Evolutionary conservation across 2,329 filamentous ascomycete species (phyloP), one percentile per base, ranked within the genome.

Genomic region (Trematosphaeria pertusa): DNA sequence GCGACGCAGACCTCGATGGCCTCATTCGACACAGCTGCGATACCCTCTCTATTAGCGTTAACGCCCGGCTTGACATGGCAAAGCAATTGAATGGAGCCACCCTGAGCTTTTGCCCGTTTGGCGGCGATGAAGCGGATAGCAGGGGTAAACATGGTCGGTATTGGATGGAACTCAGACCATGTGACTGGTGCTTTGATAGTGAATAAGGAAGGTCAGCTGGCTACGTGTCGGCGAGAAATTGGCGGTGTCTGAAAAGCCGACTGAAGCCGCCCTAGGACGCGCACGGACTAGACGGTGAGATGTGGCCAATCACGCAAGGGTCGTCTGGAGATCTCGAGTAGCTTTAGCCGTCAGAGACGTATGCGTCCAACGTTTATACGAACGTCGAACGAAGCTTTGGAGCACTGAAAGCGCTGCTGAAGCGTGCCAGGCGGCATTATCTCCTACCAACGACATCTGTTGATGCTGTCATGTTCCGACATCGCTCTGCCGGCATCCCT

Each of bases 61-160:
- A 82, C 81, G 3, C 86, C 84, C 0, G 87, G 84, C 51, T 87
- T 88, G 46, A 90, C 81, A 56, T 81, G 83, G 64, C 87, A 88
- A 19, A 81, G 77, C 22, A 90, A 72, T 43, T 85, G 81, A 14
- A 90, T 67, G 2, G 71, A 53, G 15, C 46, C 50, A 9, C 12
- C 30, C 5, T 37, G 49, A 31, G 37, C 24, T 43, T 58, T 65
- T 3, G 48, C 40, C 19, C 54, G 54, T 44, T 63, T 67, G 24
- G 58, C 44, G 26, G 59, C 57, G 20, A 67, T 51, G 46, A 61
- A 62, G 15, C 66, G 66, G 38, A 72, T 59, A 7, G 63, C 60
- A n/a, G 54, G 55, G 7, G 22, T 15, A 22, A 54, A 35, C 58
- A 59, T 60, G 12, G 37, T 37, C 17, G 18, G n/a, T n/a, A n/a